Evolutionary conservation across 306 rosid genomes (phyloP), one percentile per base, ranked within the genome.

Genomic region (Inga leiocalycina): DNA sequence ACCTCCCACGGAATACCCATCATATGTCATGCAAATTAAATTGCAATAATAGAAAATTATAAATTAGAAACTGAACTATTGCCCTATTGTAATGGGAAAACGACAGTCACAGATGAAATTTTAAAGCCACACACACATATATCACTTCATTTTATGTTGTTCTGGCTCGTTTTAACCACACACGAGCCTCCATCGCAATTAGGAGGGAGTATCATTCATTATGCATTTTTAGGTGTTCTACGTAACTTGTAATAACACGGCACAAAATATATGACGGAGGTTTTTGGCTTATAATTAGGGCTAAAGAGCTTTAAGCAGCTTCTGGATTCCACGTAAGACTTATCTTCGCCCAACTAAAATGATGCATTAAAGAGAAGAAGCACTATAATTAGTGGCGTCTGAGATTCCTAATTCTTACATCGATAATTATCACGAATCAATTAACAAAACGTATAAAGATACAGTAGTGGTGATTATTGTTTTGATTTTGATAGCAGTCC

Each of bases 241-340:
- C 43, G 43, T 39, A 39, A 39, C 43, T 39, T 39, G n/a, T 54
- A 17, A 19, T 27, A 62, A 61, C 1, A 59, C 14, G 14, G 44
- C 32, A 81, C 48, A 67, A 48, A n/a, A 34, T 52, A 22, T 57
- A 39, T 59, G 41, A 37, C 71, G 48, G 56, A 39, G 76, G 16
- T 51, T 51, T 51, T 65, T 30, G 17, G 34, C 8, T 27, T 61
- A 61, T 61, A 20, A 7, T n/a, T 3, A 62, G 35, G 35, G 68
- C 4, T 62, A 17, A 20, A 24, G 0, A 70, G 39, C 78, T 74
- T 86, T 78, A 27, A 67, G 65, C 62, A 56, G 65, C 64, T 59
- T 80, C 82, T 83, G 84, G 82, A 76, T 75, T 80, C 80, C 86
- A 83, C 86, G 77, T 5, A 24, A 62, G 35, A 17, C 75, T 43